Evolutionary conservation across 768 basidiomycete genomes (phyloP), one percentile per base, ranked within the genome.

Genomic region (Leucocoprinus leucothites): DNA sequence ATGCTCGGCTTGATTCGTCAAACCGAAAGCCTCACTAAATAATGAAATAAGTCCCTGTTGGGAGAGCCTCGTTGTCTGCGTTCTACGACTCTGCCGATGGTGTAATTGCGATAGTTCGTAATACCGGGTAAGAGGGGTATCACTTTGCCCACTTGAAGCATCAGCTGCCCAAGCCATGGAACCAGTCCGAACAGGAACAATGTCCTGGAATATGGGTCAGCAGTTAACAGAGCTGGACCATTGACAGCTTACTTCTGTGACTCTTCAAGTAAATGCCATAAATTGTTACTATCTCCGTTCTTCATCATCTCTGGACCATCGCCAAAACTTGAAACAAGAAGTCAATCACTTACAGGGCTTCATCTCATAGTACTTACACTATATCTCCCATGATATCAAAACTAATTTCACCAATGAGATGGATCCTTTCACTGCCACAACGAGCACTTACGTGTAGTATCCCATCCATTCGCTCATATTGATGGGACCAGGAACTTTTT

Each of bases 331-430:
- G n/a, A 35, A 31, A 11, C n/a, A 31, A 19, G 9, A 34, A 11
- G 34, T 31, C 6, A 48, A 9, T 19, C 9, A 18, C 16, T n/a
- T 18, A 3, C 31, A 18, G 7, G 40, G 21, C 50, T 19, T 28
- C 40, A 16, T 7, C 9, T n/a, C 16, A 56, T 22, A 52, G 16
- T 57, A 31, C 68, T 46, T 58, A 75, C 72, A 70, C 72, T 35
- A 73, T 64, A 52, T 76, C 74, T 9, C 71, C 68, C 64, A 74
- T 72, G 22, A 74, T 63, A 59, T 76, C 73, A 53, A 67, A 69
- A 21, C 73, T 74, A 25, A 5, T 26, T 36, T 28, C 21, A 21
- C 22, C 11, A 38, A 3, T 51, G 24, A 51, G 40, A 25, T 16
- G 3, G 34, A 45, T 14, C 19, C 21, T 25, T 34, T 31, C 13